phyloP scores from a whole-genome alignment of 2,329 filamentous ascomycete genomes.

The Neofusicoccum parvum region DNA sequence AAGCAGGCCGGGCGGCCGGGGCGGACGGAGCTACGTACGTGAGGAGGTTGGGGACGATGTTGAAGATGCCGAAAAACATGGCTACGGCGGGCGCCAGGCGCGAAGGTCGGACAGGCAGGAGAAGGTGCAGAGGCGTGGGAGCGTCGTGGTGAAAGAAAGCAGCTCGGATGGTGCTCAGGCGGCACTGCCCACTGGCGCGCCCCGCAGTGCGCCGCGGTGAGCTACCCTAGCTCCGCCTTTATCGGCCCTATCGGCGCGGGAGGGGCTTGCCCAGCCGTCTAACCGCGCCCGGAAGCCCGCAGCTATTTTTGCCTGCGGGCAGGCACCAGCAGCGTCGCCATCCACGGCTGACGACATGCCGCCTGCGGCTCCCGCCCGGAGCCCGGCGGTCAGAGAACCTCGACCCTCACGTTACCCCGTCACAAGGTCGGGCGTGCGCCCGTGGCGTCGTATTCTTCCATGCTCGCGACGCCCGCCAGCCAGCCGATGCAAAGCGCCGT shows the following conservation, averaged over 20 bases:
- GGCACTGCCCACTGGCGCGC: neutral
- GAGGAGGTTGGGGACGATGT: conserved; percentile 21
- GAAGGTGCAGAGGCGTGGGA: neutral
- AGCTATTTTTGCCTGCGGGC: neutral
- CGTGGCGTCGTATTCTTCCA: neutral
- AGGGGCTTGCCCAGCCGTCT: conserved; percentile 4
- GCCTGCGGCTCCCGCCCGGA: neutral
- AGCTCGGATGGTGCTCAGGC: neutral
- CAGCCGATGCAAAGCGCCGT: conserved; percentile 16
- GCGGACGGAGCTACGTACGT: conserved; percentile 14
- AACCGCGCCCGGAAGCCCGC: conserved; percentile 6
- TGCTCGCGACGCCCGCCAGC: neutral
- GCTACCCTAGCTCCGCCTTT: conserved; percentile 15
- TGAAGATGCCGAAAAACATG: conserved; percentile 22
- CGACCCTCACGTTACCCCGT: conserved; percentile 9
- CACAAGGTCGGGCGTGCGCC: conserved; percentile 14
- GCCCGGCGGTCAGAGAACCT: neutral
- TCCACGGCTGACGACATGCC: neutral
- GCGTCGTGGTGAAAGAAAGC: conserved; percentile 6
- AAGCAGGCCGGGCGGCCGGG: neutral
- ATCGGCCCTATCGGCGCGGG: conserved; percentile 16
- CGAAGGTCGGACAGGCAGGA: neutral
- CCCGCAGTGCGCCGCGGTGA: conserved; percentile 6
- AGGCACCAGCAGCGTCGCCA: neutral
- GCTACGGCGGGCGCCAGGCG: neutral